Evolutionary conservation across 139 green algal species (phyloP), one percentile per base, ranked within the genome.

Genomic region (Nannochloris sp.): DNA sequence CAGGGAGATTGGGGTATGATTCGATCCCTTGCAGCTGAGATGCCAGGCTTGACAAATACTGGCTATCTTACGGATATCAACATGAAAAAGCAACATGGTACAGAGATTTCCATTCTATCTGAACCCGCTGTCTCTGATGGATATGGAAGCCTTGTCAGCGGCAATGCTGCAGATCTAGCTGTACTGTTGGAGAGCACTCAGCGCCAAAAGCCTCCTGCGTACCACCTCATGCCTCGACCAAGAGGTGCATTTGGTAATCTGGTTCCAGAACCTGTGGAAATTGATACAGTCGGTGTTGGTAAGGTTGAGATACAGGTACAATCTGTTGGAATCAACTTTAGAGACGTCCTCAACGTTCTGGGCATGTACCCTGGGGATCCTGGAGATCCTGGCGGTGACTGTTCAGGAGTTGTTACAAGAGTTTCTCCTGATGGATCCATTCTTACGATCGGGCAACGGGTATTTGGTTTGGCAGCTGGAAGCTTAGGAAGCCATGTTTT

Each of bases 381-480:
- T 14, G 71, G 65, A 0, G 34, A 64, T 6, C 79, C 79, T 0
- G 81, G 81, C 2, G 79, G 79, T 48, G 81, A 87, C 59, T 83
- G 60, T 43, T 60, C 79, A 14, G 81, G 81, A n/a, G 56, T 86
- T 10, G 67, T 87, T 57, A 53, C 68, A 8, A 44, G 40, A 1
- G 60, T 68, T 6, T 62, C 70, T 3, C 7, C 10, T 57, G 34
- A 37, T 40, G 24, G 23, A 19, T 23, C 16, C 7, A 16, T 46
- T 46, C 14, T 61, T 14, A 14, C 11, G 9, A 29, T 48, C 11
- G 31, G 36, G 7, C 61, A 82, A 7, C 49, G 76, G 1, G 87
- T 93, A 27, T 90, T 93, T 80, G 87, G 87, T 19, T 62, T 95
- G 34, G 87, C 87, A 1, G 66, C 66, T 11, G 87, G 86, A 31